These are phyloP conservation scores for Aspergillus affinis DNA, from an alignment of 495 filamentous ascomycete species.

Conservation along the genomic window DNA sequence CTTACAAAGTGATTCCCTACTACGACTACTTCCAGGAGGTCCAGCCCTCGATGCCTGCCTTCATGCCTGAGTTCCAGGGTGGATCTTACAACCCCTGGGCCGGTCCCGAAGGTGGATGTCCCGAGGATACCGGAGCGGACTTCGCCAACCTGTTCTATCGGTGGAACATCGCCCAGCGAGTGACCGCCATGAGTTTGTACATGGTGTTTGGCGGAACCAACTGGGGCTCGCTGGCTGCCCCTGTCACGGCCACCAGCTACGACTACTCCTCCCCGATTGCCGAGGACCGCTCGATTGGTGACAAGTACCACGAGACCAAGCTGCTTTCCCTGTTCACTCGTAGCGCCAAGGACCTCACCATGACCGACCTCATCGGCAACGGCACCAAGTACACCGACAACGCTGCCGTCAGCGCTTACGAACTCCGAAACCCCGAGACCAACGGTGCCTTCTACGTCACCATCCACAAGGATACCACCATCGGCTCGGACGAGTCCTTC, in stretches of 20 bases:
- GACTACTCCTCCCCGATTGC: constrained; percentile 61
- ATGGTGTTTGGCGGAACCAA: constrained; percentile 64
- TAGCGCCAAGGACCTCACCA: constrained; percentile 51
- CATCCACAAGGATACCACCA: constrained; percentile 49
- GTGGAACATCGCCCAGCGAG: constrained; percentile 54
- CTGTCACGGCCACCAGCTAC: constrained; percentile 51
- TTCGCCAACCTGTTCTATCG: constrained; percentile 63
- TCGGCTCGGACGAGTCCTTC: constrained; percentile 48
- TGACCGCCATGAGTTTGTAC: constrained; percentile 55
- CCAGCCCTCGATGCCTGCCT: constrained; percentile 52
- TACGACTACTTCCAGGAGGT: constrained; percentile 56
- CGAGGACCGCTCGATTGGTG: constrained; percentile 55
- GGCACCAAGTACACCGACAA: constrained; percentile 58
- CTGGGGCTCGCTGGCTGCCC: constrained; percentile 52
- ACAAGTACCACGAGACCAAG: constrained; percentile 63
- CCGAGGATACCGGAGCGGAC: constrained; percentile 43
- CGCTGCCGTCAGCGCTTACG: constrained; percentile 41
- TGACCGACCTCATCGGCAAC: constrained; percentile 55
- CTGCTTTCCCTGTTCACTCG: constrained; percentile 56
- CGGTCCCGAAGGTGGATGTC: constrained; percentile 53
- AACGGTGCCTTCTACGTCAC: constrained; percentile 58
- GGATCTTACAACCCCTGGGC: constrained; percentile 65
- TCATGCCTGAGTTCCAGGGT: constrained; percentile 65
- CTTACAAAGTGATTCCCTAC: constrained; percentile 51
- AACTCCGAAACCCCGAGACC: constrained; percentile 56